Conservation (phyloP, 495 filamentous ascomycete genomes). For the Chaetomium cochliodes region DNA sequence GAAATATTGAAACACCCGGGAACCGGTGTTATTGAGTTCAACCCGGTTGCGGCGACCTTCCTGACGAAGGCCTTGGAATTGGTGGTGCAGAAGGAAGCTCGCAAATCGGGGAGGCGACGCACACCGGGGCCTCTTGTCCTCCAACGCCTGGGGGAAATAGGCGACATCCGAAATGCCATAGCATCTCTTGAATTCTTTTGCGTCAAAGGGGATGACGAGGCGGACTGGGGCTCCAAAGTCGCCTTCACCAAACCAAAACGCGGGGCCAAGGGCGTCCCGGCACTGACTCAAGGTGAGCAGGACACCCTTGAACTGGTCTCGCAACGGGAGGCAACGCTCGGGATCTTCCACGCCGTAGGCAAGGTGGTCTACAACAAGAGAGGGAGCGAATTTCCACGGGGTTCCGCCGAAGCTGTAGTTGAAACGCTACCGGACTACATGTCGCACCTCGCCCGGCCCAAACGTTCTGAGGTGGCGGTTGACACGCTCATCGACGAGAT, state of each 20-base stretch:
- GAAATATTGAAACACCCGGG: conserved; percentile 76
- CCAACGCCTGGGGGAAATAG: conserved; percentile 72
- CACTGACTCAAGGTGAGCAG: conserved; percentile 68
- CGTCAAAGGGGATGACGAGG: conserved; percentile 63
- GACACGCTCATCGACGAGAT: conserved; percentile 81
- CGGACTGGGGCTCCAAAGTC: conserved; percentile 67
- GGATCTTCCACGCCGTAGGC: conserved; percentile 94
- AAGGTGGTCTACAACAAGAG: conserved; percentile 95
- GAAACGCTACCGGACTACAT: conserved; percentile 61
- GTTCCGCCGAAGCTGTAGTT: conserved; percentile 37
- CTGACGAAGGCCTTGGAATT: conserved; percentile 78
- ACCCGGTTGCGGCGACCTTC: conserved; percentile 82
- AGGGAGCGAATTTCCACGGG: conserved; percentile 49
- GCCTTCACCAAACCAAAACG: conserved; percentile 62
- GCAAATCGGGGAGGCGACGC: conserved; percentile 62
- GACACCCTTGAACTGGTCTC: conserved; percentile 72
- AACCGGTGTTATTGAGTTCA: conserved; percentile 81
- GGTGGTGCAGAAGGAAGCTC: conserved; percentile 76
- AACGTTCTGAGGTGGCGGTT: conserved; percentile 65
- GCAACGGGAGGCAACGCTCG: conserved; percentile 80
- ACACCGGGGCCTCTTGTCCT: conserved; percentile 71
- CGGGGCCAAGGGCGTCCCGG: conserved; percentile 49
- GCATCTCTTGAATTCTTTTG: conserved; percentile 89
- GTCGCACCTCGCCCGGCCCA: conserved; percentile 58
- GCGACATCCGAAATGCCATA: conserved; percentile 89